Evolutionary conservation across 768 basidiomycete species (phyloP).

Genomic region (Calocybe cyanea): DNA sequence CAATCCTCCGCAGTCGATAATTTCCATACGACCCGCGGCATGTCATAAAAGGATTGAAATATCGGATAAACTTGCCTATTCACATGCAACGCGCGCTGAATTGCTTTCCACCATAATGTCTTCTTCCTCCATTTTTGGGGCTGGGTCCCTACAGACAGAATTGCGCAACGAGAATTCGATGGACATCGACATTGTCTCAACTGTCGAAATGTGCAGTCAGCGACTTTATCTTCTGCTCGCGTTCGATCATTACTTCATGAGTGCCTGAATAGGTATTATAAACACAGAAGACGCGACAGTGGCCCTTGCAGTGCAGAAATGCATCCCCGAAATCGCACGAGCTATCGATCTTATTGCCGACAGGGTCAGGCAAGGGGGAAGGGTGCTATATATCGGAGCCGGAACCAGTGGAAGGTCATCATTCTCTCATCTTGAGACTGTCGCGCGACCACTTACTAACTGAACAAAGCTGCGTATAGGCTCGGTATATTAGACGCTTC

Average conservation of each 20-base stretch:
- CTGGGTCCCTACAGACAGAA: constrained; percentile 25
- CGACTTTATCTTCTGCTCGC: neutral
- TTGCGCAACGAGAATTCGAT: constrained; percentile 20
- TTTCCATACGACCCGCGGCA: no score
- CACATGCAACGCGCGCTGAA: no score
- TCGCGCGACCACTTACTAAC: neutral
- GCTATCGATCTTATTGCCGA: constrained; percentile 27
- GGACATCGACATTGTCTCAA: constrained; percentile 26
- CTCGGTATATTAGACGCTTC: constrained; percentile 30
- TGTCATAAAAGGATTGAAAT: no score
- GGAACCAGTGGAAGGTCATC: constrained; percentile 31
- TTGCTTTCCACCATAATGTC: no score
- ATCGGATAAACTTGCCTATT: no score
- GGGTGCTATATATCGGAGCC: constrained; percentile 32
- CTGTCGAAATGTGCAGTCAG: constrained; percentile 26
- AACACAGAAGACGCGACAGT: constrained; percentile 26
- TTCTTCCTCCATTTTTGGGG: constrained; percentile 2
- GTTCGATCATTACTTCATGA: no score
- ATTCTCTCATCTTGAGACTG: no score
- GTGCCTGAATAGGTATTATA: constrained; percentile 20
- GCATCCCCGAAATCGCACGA: constrained; percentile 24
- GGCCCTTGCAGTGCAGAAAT: constrained; percentile 23
- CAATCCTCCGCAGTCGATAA: no score
- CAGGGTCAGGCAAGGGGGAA: constrained; percentile 23
- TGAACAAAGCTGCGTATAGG: constrained; percentile 8